A percentile compares a stretch with the other conserved stretches of the same genome.
phyloP scores from a whole-genome alignment of 2,329 filamentous ascomycete species.

The Metarhizium brunneum region DNA sequence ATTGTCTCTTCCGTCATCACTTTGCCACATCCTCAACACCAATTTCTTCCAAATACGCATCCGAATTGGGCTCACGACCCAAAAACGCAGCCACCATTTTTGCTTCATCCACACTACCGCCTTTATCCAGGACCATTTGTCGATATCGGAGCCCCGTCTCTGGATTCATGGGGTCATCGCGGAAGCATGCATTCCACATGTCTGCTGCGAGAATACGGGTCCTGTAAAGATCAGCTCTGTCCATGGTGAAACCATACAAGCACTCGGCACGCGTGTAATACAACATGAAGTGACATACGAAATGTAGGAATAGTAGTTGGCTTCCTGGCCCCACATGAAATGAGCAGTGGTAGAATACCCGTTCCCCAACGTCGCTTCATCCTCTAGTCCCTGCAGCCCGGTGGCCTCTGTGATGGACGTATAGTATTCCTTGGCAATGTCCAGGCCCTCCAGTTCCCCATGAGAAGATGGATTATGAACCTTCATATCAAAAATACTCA shows the following conservation, averaged over 20 bases:
- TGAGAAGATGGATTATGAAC: slow-evolving; percentile 1
- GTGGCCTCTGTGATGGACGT: neutral
- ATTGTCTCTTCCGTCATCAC: neutral
- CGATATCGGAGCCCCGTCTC: neutral
- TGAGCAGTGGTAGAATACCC: neutral
- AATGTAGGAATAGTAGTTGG: slow-evolving; percentile 4
- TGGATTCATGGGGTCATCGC: neutral
- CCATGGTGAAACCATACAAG: neutral
- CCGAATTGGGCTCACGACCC: slow-evolving; percentile 1
- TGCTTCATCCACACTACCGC: slow-evolving; percentile 3
- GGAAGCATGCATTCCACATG: slow-evolving; percentile 2
- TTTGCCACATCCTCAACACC: neutral
- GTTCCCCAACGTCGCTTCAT: neutral
- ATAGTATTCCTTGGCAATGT: neutral
- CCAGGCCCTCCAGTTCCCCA: too few relatives aligned
- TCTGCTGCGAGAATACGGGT: slow-evolving; percentile 3
- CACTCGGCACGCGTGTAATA: neutral
- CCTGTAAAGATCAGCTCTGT: neutral
- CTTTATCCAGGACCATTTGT: slow-evolving; percentile 1
- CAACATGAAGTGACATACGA: neutral
- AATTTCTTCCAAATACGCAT: neutral
- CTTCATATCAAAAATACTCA: slow-evolving; percentile 2
- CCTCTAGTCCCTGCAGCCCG: neutral
- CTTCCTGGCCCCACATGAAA: slow-evolving; percentile 1
- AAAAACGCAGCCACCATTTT: neutral